Percentiles rank a stretch among this genome's conserved stretches.
Conservation (phyloP, 345 rosid genomes). For the Pistacia vera region DNA sequence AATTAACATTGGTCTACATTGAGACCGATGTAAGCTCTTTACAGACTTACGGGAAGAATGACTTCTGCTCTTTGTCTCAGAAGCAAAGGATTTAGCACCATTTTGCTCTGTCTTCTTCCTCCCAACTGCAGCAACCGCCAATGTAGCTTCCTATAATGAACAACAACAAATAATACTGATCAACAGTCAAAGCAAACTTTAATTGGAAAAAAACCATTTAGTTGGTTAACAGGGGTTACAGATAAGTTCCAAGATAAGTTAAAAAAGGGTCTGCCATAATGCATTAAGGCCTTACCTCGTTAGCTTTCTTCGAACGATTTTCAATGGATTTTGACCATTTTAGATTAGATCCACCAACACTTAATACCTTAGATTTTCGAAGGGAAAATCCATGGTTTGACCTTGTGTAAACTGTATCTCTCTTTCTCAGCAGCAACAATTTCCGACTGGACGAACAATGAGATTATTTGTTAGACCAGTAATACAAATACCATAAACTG, state of each 20-base stretch:
- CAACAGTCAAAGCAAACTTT: slow-evolving; percentile 8
- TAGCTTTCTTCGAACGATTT: slow-evolving; percentile 76
- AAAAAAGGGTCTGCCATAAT: slow-evolving; percentile 13
- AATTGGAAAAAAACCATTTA: slow-evolving; percentile 3
- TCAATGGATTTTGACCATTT: slow-evolving; percentile 98
- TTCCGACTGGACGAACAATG: slow-evolving; percentile 53
- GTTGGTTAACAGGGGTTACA: background rate
- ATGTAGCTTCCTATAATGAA: slow-evolving; percentile 74
- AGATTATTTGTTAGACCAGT: slow-evolving; percentile 24
- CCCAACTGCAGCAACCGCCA: slow-evolving; percentile 83
- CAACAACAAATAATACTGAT: slow-evolving; percentile 8
- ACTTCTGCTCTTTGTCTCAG: slow-evolving; percentile 45
- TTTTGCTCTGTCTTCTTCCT: slow-evolving; percentile 66
- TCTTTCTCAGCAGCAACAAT: slow-evolving; percentile 66
- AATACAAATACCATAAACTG: slow-evolving; percentile 13
- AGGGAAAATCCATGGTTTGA: slow-evolving; percentile 88
- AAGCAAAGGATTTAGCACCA: slow-evolving; percentile 31
- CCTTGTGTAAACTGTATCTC: slow-evolving; percentile 81
- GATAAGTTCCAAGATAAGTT: background rate
- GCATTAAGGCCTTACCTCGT: slow-evolving; percentile 60
- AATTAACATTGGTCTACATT: slow-evolving; percentile 25
- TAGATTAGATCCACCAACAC: slow-evolving; percentile 88
- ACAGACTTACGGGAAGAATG: slow-evolving; percentile 52
- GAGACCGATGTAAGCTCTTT: slow-evolving; percentile 24
- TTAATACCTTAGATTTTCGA: slow-evolving; percentile 80